Percentiles rank a stretch among this genome's conserved stretches.
Evolutionary conservation across 2,329 filamentous ascomycete genomes (phyloP).

Genomic region (Sporothrix euskadiensis): DNA sequence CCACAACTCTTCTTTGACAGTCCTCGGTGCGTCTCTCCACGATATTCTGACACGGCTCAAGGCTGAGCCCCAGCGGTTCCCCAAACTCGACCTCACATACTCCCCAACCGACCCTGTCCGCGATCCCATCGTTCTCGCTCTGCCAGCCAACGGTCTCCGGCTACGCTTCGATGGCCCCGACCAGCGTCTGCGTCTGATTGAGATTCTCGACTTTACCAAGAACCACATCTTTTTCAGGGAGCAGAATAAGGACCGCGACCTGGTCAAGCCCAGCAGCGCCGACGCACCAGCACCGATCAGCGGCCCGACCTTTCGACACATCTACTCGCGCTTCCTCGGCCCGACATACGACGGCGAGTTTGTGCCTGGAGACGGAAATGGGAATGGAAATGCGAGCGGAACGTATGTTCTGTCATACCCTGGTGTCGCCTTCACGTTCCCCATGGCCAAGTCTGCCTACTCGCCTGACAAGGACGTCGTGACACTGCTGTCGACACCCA

Average conservation of each 20-base stretch:
- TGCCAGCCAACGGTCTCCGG: conserved; percentile 84
- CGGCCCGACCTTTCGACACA: conserved; percentile 80
- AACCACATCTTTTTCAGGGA: conserved; percentile 80
- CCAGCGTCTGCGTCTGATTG: conserved; percentile 85
- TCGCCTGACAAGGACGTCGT: conserved; percentile 79
- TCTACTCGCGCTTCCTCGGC: conserved; percentile 91
- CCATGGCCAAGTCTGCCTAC: conserved; percentile 72
- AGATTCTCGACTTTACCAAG: conserved; percentile 86
- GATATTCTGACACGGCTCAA: conserved; percentile 86
- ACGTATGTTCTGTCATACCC: conserved; percentile 93
- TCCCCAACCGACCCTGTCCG: conserved; percentile 72
- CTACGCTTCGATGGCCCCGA: conserved; percentile 92
- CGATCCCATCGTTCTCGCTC: conserved; percentile 70
- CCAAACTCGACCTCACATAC: conserved; percentile 79
- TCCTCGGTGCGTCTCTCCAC: conserved; percentile 86
- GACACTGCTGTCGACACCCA: conserved; percentile 75
- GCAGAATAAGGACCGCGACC: conserved; percentile 63
- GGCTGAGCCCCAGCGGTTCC: conserved; percentile 78
- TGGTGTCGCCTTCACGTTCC: conserved; percentile 90
- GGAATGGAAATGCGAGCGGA: conserved; percentile 58
- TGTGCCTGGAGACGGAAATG: conserved; percentile 52
- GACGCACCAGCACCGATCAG: conserved; percentile 28
- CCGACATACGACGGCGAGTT: conserved; percentile 95
- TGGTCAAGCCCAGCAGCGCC: conserved; percentile 62
- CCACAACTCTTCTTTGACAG: conserved; percentile 47